Percentiles rank a stretch among this genome's conserved stretches.
These are phyloP conservation scores for Blastocrithidia nonstop DNA, from an alignment of 208 protist genomes.

Conservation along the genomic window DNA sequence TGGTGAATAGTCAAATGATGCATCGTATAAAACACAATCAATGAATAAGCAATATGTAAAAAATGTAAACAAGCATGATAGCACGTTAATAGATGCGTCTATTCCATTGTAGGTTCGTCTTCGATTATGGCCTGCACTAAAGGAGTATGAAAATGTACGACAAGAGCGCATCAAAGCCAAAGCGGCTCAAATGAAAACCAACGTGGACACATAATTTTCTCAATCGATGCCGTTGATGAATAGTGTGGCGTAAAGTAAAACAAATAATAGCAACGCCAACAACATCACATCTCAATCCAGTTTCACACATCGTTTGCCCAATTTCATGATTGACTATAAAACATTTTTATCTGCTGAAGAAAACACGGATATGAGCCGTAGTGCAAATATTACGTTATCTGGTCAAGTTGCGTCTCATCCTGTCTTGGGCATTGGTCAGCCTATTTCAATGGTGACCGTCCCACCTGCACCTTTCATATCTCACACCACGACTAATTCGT, in stretches of 20 bases:
- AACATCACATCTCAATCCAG: background rate
- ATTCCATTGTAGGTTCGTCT: conserved; percentile 64
- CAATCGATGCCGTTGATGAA: conserved; percentile 28
- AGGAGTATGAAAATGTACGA: conserved; percentile 69
- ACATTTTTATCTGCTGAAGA: too few relatives aligned
- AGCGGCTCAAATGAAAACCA: conserved; percentile 20
- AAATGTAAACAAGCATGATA: background rate
- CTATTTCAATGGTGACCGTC: too few relatives aligned
- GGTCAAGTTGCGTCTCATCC: too few relatives aligned
- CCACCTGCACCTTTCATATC: too few relatives aligned
- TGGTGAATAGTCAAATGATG: too few relatives aligned
- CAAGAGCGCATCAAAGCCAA: conserved; percentile 47
- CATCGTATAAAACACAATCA: too few relatives aligned
- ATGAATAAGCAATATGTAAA: background rate
- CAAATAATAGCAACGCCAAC: background rate
- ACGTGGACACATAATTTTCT: conserved; percentile 24
- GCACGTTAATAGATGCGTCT: conserved; percentile 7
- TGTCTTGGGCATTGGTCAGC: too few relatives aligned
- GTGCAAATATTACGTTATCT: too few relatives aligned
- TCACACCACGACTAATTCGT: too few relatives aligned
- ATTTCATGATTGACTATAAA: too few relatives aligned
- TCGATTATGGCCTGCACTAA: conserved; percentile 64
- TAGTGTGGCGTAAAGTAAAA: conserved; percentile 6
- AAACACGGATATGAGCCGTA: too few relatives aligned
- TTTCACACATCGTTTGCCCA: too few relatives aligned